Conservation (phyloP, 306 rosid genomes). For the Prunus dulcis region DNA sequence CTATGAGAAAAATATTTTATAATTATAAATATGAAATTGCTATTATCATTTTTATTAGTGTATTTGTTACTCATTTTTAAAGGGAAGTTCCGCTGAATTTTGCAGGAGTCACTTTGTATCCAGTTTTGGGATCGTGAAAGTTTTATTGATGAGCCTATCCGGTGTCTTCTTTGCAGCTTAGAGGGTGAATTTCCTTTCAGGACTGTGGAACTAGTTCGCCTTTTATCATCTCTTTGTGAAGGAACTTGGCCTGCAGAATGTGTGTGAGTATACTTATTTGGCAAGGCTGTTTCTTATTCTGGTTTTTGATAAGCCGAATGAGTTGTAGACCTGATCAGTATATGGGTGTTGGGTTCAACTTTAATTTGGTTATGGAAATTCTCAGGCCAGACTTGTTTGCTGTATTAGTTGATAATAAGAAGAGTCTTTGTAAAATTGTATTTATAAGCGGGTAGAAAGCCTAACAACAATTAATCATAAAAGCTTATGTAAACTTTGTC, state of each 20-base stretch:
- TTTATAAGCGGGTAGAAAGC: not conserved
- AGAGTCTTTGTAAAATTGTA: not conserved
- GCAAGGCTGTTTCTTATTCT: conserved; percentile 1
- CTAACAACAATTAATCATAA: not conserved
- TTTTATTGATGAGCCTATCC: conserved; percentile 83
- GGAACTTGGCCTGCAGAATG: conserved; percentile 96
- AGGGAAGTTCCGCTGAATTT: conserved; percentile 21
- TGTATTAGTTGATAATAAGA: not conserved
- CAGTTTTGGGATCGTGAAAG: conserved; percentile 98
- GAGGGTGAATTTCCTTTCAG: conserved; percentile 86
- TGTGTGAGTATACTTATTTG: conserved; percentile 58
- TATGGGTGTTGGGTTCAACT: not conserved
- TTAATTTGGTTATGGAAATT: conserved; percentile 2
- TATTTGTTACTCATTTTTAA: conserved; percentile 19
- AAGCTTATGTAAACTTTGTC: no score
- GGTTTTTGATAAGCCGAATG: not conserved
- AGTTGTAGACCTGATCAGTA: not conserved
- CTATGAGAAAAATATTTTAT: not conserved
- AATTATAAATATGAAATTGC: not conserved
- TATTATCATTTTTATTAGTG: not conserved
- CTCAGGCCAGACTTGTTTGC: not conserved
- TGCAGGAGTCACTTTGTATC: conserved; percentile 87
- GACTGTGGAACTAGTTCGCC: conserved; percentile 58
- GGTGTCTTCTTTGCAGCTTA: conserved; percentile 74
- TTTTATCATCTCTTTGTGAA: conserved; percentile 89